Base-by-base conservation (phyloP, 176 grass and related monocot species). In the Avena sativa region DNA sequence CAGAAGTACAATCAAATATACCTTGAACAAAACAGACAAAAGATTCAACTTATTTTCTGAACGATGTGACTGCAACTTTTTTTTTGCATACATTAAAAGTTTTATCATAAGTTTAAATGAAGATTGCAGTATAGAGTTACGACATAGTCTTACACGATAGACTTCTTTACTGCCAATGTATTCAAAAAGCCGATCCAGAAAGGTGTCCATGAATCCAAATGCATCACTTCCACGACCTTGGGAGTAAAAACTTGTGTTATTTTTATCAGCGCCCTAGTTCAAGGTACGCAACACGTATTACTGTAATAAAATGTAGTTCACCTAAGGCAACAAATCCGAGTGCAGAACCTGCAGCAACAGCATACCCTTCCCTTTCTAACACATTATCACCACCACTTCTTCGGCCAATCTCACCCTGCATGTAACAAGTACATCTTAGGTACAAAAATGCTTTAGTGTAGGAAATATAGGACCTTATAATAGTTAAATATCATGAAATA, bases 361-460 rank as follows among this genome's bases (percentile, higher is more conserved):
- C 91, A 76, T 95, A 98, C 59, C 96, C 96, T 98, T 98, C 96
- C 84, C 96, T 93, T 95, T 98, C 96, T 71, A 98, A 90, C 72
- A 95, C 96, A 91, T 95, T 98, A 83, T 98, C 96, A 81, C 96
- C 93, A 60, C 93, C 91, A 89, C 96, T 98, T 95, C 93, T 98
- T 84, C 93, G 86, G n/a, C 96, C 96, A 83, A 98, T 98, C 91
- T 98, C 96, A 89, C 86, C 91, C 96, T 98, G 74, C 50, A 92
- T 72, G 46, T 74, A 79, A 81, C 47, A 30, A 64, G 47, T 71
- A 66, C 5, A 87, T 20, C 46, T 66, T 20, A 71, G 46, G 44
- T 72, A 80, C 25, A 86, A 56, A 57, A 26, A 62, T 16, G 28
- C 16, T 34, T 50, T n/a, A 23, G 50, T 12, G 40, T 38, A 55